Base-by-base conservation (phyloP, 176 grass and related monocot genomes). In the Aegilops longissima region DNA sequence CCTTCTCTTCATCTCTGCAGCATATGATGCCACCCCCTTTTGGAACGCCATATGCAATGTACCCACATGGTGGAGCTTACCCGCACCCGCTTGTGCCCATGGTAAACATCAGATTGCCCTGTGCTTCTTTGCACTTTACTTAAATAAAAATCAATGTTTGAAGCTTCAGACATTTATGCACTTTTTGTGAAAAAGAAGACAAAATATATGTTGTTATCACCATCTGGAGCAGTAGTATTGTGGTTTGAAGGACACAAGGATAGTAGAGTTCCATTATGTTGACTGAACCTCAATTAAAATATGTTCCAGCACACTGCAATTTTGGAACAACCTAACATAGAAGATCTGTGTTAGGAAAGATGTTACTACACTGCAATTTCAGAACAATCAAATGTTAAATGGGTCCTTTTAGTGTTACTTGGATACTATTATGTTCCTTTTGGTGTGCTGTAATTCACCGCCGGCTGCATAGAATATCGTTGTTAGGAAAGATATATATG, bases 21-120 rank as follows among this genome's bases (percentile, higher is more conserved):
- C 92, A 90, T 90, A 34, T 96, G 17, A 92, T 98, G 70, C 97
- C 97, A 42, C 77, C 77, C 13, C 90, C 90, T 61, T 96, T 91
- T 33, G 94, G 97, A 58, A 76, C 88, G 61, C 97, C 94, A 39
- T 98, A 93, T 86, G 82, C 91, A 31, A 91, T 98, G 34, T 98
- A 96, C 80, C 85, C 97, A 59, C 90, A 89, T 80, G 86, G 81
- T 85, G 95, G 93, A 38, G 87, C 83, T 87, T 98, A 95, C 69
- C 83, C 89, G 2, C 93, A 93, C 67, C 90, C 90, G 4, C 29
- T 91, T 77, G 66, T 91, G 70, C 88, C 93, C 42, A 87, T 94
- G 82, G 96, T 98, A 95, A 91, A 78, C 58, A 74, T 70, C 1
- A 12, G n/a, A 88, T 70, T 16, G 12, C n/a, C 8, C 0, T 62